Evolutionary conservation across 1,139 yeast genomes (phyloP).

Genomic region (Hyphopichia fennica): DNA sequence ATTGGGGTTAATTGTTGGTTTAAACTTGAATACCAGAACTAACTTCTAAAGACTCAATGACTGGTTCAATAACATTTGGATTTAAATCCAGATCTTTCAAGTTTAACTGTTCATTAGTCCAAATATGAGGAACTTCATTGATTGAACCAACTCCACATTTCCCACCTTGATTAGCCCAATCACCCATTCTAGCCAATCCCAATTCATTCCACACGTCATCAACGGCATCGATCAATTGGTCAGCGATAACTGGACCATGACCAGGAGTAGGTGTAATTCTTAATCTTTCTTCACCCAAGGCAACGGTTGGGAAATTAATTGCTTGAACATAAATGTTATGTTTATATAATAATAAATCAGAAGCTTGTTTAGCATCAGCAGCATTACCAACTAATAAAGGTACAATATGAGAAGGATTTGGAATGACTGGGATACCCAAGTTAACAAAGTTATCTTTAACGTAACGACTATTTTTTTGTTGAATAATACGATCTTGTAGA

Average conservation of each 20-base stretch:
- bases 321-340: conserved; percentile 95
- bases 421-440: conserved; percentile 90
- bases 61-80: conserved; percentile 62
- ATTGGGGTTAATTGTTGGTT: not conserved
- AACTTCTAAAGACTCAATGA: conserved; percentile 59
- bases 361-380: conserved; percentile 84
- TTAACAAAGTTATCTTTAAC: conserved; percentile 70
- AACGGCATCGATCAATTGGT: conserved; percentile 73
- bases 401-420: conserved; percentile 96
- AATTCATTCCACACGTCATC: conserved; percentile 79
- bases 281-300: conserved; percentile 92
- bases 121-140: conserved; percentile 55
- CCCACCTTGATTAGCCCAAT: conserved; percentile 82
- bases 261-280: conserved; percentile 99
- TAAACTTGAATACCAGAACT: conserved; percentile 54
- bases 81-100: conserved; percentile 64
- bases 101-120: conserved; percentile 80
- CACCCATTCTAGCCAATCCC: conserved; percentile 69
- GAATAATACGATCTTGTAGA: conserved; percentile 74
- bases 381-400: conserved; percentile 96
- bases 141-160: conserved; percentile 82
- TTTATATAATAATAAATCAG: conserved; percentile 81
- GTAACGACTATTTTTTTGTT: conserved; percentile 82
- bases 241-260: conserved; percentile 74
- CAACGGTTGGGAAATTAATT: conserved; percentile 96